Evolutionary conservation across 1,139 yeast species (phyloP), one percentile per base, ranked within the genome.

Genomic region (Blastobotrys raffinosifermentans): DNA sequence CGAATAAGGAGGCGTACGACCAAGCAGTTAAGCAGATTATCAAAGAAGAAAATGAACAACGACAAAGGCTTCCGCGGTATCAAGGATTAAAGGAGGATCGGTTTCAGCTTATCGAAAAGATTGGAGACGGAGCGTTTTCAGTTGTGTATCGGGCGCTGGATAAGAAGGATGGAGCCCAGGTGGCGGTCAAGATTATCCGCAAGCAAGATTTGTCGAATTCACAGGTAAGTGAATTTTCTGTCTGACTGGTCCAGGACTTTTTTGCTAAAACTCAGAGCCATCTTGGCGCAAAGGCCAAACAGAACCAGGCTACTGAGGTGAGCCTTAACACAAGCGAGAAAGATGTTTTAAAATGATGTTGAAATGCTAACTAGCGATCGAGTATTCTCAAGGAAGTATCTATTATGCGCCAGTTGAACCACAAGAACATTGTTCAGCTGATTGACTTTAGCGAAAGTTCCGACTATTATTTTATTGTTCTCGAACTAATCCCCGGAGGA

Each of bases 401-500:
- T 16, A 80, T 91, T 34, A 81, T 86, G 93, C 70, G 83, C 43
- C 79, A 77, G 49, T 63, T 82, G 31, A 60, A 71, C 30, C 95
- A 87, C 57, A 75, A 77, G 16, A 81, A 87, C 55, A 70, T 91
- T 38, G 82, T 87, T 22, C 70, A 71, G 46, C 73, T 91, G 49
- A 63, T 80, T 41, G 84, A 83, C 46, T 82, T 80, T 54, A 64
- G 72, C 40, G 86, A 81, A 51, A 72, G 80, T 40, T 65, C 66
- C 21, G 73, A 75, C 23, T 73, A 76, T 57, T 85, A 86, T 57
- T 91, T 79, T 58, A 77, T 91, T 40, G 70, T 91, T 6, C 77
- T 89, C 49, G 98, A 93, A 57, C 70, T 84, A 39, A 80, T 91
- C 35, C 75, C 80, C 37, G 98, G 98, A 13, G 98, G 98, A 19